A percentile compares a stretch with the other conserved stretches of the same genome.
Conservation (phyloP, 2,329 filamentous ascomycete species). For the Fusarium citri region DNA sequence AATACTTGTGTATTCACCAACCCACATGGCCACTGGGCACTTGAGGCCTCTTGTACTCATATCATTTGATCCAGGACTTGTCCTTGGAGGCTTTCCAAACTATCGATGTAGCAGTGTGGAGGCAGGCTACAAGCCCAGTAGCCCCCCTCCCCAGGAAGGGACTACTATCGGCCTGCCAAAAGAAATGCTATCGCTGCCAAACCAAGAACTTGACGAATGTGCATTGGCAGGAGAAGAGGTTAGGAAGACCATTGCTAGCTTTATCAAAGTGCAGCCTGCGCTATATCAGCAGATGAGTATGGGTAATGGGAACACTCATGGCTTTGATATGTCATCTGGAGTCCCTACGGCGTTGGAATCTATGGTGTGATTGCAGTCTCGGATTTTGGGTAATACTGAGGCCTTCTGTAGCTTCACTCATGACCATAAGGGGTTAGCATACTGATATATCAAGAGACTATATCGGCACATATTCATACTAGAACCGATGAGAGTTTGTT, state of each 20-base stretch:
- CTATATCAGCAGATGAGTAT: conserved; percentile 34
- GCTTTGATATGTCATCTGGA: conserved; percentile 33
- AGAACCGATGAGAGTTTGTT: background rate
- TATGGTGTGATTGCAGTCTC: conserved; percentile 2
- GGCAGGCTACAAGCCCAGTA: background rate
- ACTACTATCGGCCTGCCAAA: background rate
- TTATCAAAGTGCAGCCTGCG: conserved; percentile 15
- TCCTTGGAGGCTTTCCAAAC: conserved; percentile 36
- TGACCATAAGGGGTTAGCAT: background rate
- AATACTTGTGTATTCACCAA: conserved; percentile 58
- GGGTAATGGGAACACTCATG: conserved; percentile 35
- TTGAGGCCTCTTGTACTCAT: conserved; percentile 42
- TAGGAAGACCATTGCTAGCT: background rate
- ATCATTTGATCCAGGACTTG: conserved; percentile 49
- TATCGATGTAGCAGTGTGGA: background rate
- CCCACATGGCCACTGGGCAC: conserved; percentile 16
- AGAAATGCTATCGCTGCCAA: background rate
- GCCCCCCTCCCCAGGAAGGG: background rate
- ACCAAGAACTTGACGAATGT: background rate
- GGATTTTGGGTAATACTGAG: conserved; percentile 11
- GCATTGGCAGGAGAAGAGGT: background rate
- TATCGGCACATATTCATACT: background rate
- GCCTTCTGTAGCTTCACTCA: conserved; percentile 7
- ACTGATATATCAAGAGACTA: background rate
- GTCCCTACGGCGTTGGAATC: background rate